A percentile compares a stretch with the other conserved stretches of the same genome.
Evolutionary conservation across 2,329 filamentous ascomycete species (phyloP).

Genomic region (Colletotrichum siamense): DNA sequence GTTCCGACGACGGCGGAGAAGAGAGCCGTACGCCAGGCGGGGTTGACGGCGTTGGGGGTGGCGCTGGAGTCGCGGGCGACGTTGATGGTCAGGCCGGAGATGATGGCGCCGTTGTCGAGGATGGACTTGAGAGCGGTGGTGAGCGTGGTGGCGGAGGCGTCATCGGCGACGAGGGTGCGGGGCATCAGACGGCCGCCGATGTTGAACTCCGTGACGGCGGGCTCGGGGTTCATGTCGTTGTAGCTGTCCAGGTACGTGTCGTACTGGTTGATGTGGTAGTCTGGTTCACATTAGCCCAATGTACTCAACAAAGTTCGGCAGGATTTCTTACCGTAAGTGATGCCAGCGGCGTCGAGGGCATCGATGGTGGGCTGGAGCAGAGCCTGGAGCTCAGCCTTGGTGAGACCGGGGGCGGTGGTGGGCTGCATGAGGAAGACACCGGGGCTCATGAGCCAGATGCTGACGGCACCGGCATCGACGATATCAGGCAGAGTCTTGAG

Average conservation of each 20-base stretch:
- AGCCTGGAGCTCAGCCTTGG: constrained; percentile 39
- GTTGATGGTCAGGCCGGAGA: constrained; percentile 13
- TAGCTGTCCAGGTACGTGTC: constrained; percentile 27
- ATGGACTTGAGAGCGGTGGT: not conserved
- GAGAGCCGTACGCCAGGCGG: constrained; percentile 25
- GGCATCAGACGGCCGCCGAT: constrained; percentile 13
- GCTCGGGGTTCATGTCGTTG: constrained; percentile 22
- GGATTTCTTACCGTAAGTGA: constrained; percentile 26
- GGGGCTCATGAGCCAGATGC: constrained; percentile 8
- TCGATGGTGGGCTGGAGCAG: constrained; percentile 47
- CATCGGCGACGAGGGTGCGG: constrained; percentile 1
- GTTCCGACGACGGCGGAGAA: constrained; percentile 15
- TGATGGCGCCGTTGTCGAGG: not conserved
- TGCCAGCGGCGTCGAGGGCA: constrained; percentile 24
- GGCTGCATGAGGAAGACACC: constrained; percentile 14
- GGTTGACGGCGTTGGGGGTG: constrained; percentile 24
- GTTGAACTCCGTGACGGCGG: constrained; percentile 19
- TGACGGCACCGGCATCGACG: constrained; percentile 15
- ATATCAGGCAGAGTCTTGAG: constrained; percentile 1
- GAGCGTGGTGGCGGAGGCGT: not conserved
- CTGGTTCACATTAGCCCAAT: not conserved
- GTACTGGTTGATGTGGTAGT: constrained; percentile 29
- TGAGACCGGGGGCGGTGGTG: constrained; percentile 49
- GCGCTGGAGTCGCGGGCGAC: not conserved
- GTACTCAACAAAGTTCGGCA: not conserved